A percentile compares a stretch with the other conserved stretches of the same genome.
Conservation (phyloP, 2,329 filamentous ascomycete genomes). For the Akanthomyces lecanii region DNA sequence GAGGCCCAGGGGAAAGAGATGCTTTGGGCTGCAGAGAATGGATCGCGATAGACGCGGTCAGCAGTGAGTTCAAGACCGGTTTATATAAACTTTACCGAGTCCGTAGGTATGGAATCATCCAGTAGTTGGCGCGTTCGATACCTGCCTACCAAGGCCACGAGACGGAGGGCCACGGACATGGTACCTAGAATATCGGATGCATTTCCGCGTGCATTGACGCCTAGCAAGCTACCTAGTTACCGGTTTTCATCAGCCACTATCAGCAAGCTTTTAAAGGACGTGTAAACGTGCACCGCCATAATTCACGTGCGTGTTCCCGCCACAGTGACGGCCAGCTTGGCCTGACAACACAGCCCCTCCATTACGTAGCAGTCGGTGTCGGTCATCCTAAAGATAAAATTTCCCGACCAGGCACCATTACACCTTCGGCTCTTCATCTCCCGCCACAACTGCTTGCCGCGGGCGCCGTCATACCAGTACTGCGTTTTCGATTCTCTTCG, state of each 20-base stretch:
- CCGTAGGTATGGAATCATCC: not conserved
- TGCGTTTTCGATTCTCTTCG: not conserved
- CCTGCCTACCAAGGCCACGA: too few relatives aligned
- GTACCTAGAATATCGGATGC: too few relatives aligned
- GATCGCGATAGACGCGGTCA: not conserved
- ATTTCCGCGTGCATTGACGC: too few relatives aligned
- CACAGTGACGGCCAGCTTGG: conserved; percentile 12
- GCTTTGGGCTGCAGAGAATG: not conserved
- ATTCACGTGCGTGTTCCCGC: conserved; percentile 8
- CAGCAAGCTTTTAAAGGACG: not conserved
- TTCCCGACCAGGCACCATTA: conserved; percentile 17
- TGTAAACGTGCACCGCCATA: conserved; percentile 5
- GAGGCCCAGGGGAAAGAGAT: too few relatives aligned
- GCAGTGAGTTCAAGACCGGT: not conserved
- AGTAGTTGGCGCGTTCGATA: not conserved
- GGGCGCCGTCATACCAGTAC: not conserved
- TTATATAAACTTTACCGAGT: not conserved
- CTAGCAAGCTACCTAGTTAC: too few relatives aligned
- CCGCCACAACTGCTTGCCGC: not conserved
- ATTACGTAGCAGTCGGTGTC: conserved; percentile 30
- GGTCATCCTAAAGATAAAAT: conserved; percentile 19
- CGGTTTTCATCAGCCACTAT: too few relatives aligned
- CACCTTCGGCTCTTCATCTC: not conserved
- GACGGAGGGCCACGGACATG: too few relatives aligned
- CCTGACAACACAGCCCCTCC: conserved; percentile 31